Evolutionary conservation across 495 filamentous ascomycete species (phyloP).

Genomic region (Penicillium macrosclerotiorum): DNA sequence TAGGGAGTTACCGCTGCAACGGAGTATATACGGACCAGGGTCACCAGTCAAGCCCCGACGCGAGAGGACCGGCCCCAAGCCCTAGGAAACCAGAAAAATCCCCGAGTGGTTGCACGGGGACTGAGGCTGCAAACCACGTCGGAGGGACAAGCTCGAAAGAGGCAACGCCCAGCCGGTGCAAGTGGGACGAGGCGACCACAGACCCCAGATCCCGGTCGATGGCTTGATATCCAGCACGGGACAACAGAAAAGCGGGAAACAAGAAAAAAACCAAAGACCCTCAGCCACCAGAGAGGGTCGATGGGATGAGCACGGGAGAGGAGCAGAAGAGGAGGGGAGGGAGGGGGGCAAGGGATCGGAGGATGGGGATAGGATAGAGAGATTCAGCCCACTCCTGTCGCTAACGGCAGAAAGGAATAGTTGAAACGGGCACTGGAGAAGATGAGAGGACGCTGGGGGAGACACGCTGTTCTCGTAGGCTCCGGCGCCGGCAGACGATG

Average conservation of each 20-base stretch:
- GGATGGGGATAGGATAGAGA: too few relatives aligned
- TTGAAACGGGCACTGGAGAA: neutral
- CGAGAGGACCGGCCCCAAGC: neutral
- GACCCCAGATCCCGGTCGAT: neutral
- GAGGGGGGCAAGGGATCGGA: neutral
- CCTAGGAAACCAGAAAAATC: slow-evolving; percentile 22
- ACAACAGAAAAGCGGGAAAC: neutral
- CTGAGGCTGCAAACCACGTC: slow-evolving; percentile 18
- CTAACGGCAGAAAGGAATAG: neutral
- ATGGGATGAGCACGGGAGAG: too few relatives aligned
- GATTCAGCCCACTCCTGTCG: too few relatives aligned
- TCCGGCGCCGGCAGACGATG: too few relatives aligned
- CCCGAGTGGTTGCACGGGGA: slow-evolving; percentile 24
- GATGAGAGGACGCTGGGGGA: neutral
- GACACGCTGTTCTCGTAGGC: neutral
- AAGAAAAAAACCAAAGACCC: neutral
- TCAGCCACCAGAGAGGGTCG: too few relatives aligned
- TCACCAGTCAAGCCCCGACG: too few relatives aligned
- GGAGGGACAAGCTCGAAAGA: slow-evolving; percentile 10
- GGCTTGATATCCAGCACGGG: neutral
- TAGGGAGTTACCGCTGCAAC: too few relatives aligned
- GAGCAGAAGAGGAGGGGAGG: neutral
- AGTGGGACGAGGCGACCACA: slow-evolving; percentile 14
- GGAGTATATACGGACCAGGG: too few relatives aligned
- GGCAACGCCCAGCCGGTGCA: slow-evolving; percentile 7